Evolutionary conservation across 176 grass and related monocot species (phyloP), one percentile per base, ranked within the genome.

Genomic region (Hordeum marinum): DNA sequence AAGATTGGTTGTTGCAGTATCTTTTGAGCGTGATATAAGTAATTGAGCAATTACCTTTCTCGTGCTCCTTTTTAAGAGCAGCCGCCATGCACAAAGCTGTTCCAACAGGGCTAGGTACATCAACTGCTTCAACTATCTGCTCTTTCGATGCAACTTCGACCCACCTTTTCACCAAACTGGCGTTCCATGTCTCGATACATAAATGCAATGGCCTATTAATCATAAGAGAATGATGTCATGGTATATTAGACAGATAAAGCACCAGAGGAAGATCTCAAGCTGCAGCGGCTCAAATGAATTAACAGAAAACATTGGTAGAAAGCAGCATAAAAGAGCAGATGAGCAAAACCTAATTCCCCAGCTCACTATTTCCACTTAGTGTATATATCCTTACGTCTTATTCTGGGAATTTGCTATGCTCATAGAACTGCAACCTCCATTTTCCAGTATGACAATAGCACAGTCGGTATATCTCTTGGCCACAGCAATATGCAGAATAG

Each of bases 351-450:
- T 78, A 60, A 88, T 68, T 79, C 52, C 40, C 21, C 27, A 40
- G 72, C 24, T 43, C 63, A 50, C 17, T 59, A 68, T 59, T 63
- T 89, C 55, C 9, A 76, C 61, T 40, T 74, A 57, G 21, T 18
- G 48, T 11, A 65, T 81, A 43, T 45, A 85, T 89, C 84, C 89
- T 94, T 92, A 99, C 96, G 96, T 96, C 91, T 92, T 99, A 84
- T 81, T 90, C 2, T 88, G 72, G 76, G 70, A 82, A 92, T 99
- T 99, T 62, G 82, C 17, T 84, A 96, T 85, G 84, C 88, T 73
- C 96, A 99, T 99, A 72, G 96, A 96, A 68, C 84, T 86, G 89
- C 96, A 99, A 77, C 96, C 96, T 87, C 96, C 96, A 89, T 99
- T 91, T 88, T 96, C 96, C 82, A 99, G 84, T 92, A 99, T 91